phyloP scores from a whole-genome alignment of 805 yeast species.

The Citeromyces nyonsensis region DNA sequence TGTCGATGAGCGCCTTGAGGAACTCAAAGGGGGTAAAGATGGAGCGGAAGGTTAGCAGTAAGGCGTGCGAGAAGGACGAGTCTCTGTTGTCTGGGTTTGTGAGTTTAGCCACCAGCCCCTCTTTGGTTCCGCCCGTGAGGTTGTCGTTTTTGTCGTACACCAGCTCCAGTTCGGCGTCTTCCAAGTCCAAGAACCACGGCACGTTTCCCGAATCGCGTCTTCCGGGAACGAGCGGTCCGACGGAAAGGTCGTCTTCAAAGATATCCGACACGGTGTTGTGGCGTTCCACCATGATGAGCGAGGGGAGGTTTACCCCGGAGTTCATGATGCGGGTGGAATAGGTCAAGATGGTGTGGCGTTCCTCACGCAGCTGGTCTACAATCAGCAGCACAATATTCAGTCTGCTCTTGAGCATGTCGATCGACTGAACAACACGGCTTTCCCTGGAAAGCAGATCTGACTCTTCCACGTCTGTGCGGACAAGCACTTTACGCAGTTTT shows the following conservation, averaged over 20 bases:
- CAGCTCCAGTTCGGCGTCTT: slow-evolving; percentile 29
- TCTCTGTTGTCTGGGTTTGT: slow-evolving; percentile 59
- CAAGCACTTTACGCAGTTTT: slow-evolving; percentile 27
- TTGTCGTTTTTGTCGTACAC: slow-evolving; percentile 55
- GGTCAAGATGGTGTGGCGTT: slow-evolving; percentile 52
- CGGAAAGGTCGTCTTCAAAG: neutral
- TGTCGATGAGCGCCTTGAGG: slow-evolving; percentile 36
- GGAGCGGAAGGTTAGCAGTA: slow-evolving; percentile 63
- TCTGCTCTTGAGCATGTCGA: slow-evolving; percentile 18
- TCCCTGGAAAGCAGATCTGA: slow-evolving; percentile 19
- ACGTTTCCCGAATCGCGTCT: slow-evolving; percentile 18
- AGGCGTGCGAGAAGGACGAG: slow-evolving; percentile 47
- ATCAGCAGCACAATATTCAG: slow-evolving; percentile 19
- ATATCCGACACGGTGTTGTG: slow-evolving; percentile 14
- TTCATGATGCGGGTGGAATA: slow-evolving; percentile 71
- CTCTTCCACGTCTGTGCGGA: slow-evolving; percentile 12
- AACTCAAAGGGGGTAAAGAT: slow-evolving; percentile 56
- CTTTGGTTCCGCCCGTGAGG: slow-evolving; percentile 72
- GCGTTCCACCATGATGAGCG: slow-evolving; percentile 29
- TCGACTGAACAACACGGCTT: slow-evolving; percentile 10
- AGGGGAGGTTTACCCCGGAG: slow-evolving; percentile 47
- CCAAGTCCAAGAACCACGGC: slow-evolving; percentile 66
- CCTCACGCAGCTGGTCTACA: slow-evolving; percentile 48
- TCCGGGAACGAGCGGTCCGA: neutral
- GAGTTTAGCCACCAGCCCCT: slow-evolving; percentile 65